Evolutionary conservation across 2,329 filamentous ascomycete genomes (phyloP), one percentile per base, ranked within the genome.

Genomic region (Cryphonectria naterciae): DNA sequence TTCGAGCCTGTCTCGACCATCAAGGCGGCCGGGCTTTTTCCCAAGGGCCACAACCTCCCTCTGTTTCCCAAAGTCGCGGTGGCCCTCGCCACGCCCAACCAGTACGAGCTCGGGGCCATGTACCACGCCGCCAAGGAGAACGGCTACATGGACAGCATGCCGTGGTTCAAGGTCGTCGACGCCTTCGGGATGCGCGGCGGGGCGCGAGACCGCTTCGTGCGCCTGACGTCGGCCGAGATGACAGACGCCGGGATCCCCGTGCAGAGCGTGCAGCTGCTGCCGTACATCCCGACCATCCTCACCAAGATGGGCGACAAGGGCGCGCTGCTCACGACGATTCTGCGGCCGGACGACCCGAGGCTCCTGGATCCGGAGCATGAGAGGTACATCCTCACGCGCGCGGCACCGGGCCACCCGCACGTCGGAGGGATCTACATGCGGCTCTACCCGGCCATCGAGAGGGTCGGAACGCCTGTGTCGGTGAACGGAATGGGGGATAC

Each of bases 401-500:
- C 86, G 46, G 78, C 82, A 1, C 84, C 85, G 17, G 84, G 85
- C 2, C 85, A 88, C 41, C 83, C 82, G 1, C 80, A 84, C 10
- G 84, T 91, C 0, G 90, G 94, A 0, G 95, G 95, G 0, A 86
- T 98, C 2, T 98, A 98, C 77, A 94, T 98, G 91, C 80, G 88
- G 46, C 75, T 88, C 28, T 93, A 93, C 78, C 89, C 92, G 0
- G 85, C 92, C 0, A 88, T 87, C 0, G 89, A 92, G 78, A 81
- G 84, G 22, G 85, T 97, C 0, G 81, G 87, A 28, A 89, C 96
- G 37, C 85, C 97, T 1, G 89, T 95, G 1, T 97, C 94, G 63
- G 95, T 98, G 13, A 98, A 98, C 79, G 96, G 95, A 0, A 94
- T 94, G 2, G 96, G 96, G 0, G 96, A 99, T 81, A 98, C 96